Evolutionary conservation across 441 rosid genomes (phyloP).

Genomic region (Erodium chrysanthum): DNA sequence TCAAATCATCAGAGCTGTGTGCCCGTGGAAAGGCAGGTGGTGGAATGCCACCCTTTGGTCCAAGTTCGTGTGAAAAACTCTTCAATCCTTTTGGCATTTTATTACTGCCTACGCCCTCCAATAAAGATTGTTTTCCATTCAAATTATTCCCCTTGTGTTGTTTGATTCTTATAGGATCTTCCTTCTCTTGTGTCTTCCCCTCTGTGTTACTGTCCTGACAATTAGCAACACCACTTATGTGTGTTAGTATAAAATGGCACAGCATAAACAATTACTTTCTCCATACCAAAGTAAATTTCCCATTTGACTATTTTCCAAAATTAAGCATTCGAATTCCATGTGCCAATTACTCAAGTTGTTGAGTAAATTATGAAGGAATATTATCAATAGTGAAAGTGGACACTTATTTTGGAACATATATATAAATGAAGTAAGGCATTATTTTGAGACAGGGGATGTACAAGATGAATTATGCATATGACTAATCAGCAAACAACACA

Average conservation of each 20-base stretch:
- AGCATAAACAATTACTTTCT: slow-evolving; percentile 1
- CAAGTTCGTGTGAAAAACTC: slow-evolving; percentile 74
- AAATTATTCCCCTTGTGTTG: slow-evolving; percentile 18
- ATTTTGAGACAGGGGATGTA: background rate
- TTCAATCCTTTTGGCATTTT: slow-evolving; percentile 47
- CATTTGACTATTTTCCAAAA: background rate
- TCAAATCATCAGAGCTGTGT: slow-evolving; percentile 58
- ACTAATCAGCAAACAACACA: slow-evolving; percentile 1
- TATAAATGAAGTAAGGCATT: too few species aligned
- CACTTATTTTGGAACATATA: too few species aligned
- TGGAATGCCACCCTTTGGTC: slow-evolving; percentile 55
- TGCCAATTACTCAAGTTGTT: background rate
- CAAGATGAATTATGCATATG: background rate
- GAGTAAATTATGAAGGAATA: background rate
- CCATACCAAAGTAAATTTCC: background rate
- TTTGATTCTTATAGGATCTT: slow-evolving; percentile 27
- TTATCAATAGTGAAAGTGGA: background rate
- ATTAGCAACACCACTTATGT: slow-evolving; percentile 16
- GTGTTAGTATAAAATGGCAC: slow-evolving; percentile 8
- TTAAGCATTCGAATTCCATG: background rate
- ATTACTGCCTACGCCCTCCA: slow-evolving; percentile 22
- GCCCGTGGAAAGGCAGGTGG: slow-evolving; percentile 41
- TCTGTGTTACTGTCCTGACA: slow-evolving; percentile 38
- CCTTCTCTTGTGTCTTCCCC: slow-evolving; percentile 25
- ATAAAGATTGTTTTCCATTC: slow-evolving; percentile 26